Conservation (phyloP, 2,329 filamentous ascomycete species). For the Didymella glomerata region DNA sequence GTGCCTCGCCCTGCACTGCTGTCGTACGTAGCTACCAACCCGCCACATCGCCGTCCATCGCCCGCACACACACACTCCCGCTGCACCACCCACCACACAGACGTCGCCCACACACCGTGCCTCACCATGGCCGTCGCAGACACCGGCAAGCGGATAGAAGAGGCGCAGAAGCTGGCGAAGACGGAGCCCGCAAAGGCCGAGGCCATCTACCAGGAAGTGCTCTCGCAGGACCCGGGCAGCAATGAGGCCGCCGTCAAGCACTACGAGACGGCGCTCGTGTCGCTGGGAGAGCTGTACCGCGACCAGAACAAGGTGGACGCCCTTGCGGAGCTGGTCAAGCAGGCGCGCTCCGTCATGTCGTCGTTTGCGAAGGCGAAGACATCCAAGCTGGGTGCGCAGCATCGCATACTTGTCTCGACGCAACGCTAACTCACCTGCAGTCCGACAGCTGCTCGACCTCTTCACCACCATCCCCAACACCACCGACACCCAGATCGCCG, state of each 20-base stretch:
- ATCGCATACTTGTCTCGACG: too few species aligned
- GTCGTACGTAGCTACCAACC: conserved; percentile 19
- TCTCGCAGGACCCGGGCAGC: conserved; percentile 82
- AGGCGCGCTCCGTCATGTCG: conserved; percentile 88
- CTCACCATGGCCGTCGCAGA: conserved; percentile 52
- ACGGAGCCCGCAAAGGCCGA: conserved; percentile 85
- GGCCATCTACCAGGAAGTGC: conserved; percentile 86
- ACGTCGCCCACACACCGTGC: not conserved
- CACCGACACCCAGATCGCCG: conserved; percentile 89
- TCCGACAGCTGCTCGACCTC: conserved; percentile 95
- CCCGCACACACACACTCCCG: not conserved
- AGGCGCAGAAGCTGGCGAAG: conserved; percentile 86
- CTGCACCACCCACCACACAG: conserved; percentile 3
- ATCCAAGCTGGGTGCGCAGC: conserved; percentile 81
- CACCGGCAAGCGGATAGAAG: conserved; percentile 75
- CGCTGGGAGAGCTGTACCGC: conserved; percentile 89
- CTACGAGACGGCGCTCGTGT: conserved; percentile 89
- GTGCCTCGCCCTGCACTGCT: conserved; percentile 11
- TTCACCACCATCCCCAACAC: conserved; percentile 94
- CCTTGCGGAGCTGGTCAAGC: conserved; percentile 87
- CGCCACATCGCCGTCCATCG: conserved; percentile 14
- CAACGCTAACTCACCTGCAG: conserved; percentile 57
- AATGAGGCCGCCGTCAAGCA: conserved; percentile 88
- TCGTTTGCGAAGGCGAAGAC: conserved; percentile 99
- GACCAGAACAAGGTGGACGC: conserved; percentile 85